A percentile compares a stretch with the other conserved stretches of the same genome.
Conservation (phyloP, 2,329 filamentous ascomycete genomes). For the Phyllosticta citrichinensis region DNA sequence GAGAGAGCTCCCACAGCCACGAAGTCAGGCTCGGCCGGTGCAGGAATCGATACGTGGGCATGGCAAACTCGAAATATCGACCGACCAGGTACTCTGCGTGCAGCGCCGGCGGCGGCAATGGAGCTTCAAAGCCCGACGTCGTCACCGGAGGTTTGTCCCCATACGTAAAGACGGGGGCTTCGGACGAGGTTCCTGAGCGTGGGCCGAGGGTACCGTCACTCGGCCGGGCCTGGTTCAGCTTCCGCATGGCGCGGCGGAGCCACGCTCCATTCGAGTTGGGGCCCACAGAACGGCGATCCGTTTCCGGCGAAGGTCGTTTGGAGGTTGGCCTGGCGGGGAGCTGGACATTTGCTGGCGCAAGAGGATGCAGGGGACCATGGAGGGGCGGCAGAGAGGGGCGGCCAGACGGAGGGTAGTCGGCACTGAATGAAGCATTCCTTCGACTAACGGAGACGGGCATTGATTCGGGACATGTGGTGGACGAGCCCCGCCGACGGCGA, state of each 20-base stretch:
- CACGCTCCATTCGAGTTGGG: conserved; percentile 1
- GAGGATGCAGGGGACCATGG: neutral
- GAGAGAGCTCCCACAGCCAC: conserved; percentile 26
- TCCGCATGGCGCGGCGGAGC: conserved; percentile 6
- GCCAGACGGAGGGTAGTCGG: neutral
- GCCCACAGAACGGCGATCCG: conserved; percentile 3
- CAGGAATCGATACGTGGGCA: conserved; percentile 50
- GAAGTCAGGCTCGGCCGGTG: conserved; percentile 43
- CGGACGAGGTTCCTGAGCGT: neutral
- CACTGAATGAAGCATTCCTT: neutral
- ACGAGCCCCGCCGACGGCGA: neutral
- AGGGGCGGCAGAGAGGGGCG: neutral
- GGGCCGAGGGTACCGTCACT: neutral
- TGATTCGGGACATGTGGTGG: neutral
- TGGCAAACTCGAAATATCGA: conserved; percentile 51
- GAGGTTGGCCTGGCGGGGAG: neutral
- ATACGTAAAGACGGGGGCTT: conserved; percentile 5
- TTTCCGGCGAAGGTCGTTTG: neutral
- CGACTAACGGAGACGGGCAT: neutral
- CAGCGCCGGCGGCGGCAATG: neutral
- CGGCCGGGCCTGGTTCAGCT: neutral
- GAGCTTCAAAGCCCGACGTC: neutral
- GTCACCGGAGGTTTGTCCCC: neutral
- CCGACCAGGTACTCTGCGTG: conserved; percentile 28
- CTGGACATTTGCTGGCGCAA: too few species aligned